These are phyloP conservation scores for Mycosphaerelloides madeirae DNA, from an alignment of 2,329 filamentous ascomycete genomes.

Conservation along the genomic window DNA sequence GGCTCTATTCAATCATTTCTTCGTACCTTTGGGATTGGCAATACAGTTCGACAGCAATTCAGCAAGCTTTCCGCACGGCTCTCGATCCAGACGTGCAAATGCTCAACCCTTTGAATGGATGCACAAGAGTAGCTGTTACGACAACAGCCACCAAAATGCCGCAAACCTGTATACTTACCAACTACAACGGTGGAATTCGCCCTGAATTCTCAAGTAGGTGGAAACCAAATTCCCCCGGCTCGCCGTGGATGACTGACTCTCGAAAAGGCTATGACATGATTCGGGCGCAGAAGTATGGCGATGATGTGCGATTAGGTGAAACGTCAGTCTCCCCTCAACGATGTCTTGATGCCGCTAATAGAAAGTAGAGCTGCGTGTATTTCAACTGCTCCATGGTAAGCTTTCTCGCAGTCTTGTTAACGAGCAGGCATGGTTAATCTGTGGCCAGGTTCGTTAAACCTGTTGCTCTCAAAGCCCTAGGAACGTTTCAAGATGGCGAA, in stretches of 20 bases:
- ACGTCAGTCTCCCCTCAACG: no score
- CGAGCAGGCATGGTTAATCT: conserved; percentile 1
- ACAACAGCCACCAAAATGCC: conserved; percentile 23
- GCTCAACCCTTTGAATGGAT: no score
- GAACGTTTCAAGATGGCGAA: conserved; percentile 29
- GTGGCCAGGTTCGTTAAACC: conserved; percentile 24
- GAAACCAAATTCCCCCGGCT: no score
- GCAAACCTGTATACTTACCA: conserved; percentile 25
- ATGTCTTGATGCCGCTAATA: no score
- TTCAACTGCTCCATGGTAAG: conserved; percentile 27
- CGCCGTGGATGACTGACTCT: no score
- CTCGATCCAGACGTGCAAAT: no score
- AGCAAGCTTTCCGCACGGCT: no score
- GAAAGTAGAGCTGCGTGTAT: conserved; percentile 25
- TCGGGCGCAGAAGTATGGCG: no score
- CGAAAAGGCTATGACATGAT: no score
- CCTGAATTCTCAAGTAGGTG: no score
- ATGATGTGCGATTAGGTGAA: no score
- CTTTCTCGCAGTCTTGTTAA: neutral
- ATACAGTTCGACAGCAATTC: conserved; percentile 24
- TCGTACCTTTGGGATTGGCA: conserved; percentile 26
- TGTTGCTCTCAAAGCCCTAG: conserved; percentile 20
- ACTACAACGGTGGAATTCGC: conserved; percentile 30
- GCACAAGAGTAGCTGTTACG: conserved; percentile 30
- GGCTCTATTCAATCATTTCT: no score